These are phyloP conservation scores for Blastobotrys buckinghamii DNA, from an alignment of 1,139 yeast genomes.

Conservation along the genomic window DNA sequence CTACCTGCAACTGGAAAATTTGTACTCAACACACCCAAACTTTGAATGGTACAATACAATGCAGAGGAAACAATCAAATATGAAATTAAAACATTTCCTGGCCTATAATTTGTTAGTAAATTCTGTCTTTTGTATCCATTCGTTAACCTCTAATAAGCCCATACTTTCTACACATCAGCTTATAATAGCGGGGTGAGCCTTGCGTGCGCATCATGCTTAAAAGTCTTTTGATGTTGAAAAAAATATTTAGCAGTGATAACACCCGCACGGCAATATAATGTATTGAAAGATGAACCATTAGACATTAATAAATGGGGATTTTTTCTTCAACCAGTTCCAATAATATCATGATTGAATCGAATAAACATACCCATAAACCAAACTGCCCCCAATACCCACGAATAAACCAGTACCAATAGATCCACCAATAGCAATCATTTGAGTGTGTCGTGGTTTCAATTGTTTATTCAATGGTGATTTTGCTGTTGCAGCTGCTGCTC, in stretches of 20 bases:
- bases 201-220: too few species aligned
- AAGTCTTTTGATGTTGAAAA: too few species aligned
- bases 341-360: too few species aligned
- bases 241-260: too few species aligned
- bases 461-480: constrained; percentile 63
- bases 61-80: constrained; percentile 32
- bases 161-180: too few species aligned
- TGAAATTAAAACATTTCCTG: constrained; percentile 58
- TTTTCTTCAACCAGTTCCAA: too few species aligned
- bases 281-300: too few species aligned
- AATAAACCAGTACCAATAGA: constrained; percentile 74
- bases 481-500: constrained; percentile 34
- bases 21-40: constrained; percentile 57
- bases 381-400: constrained; percentile 58
- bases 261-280: too few species aligned
- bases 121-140: too few species aligned
- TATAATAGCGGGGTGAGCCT: too few species aligned
- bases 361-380: constrained; percentile 37
- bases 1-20: constrained; percentile 60
- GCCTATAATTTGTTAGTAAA: constrained; percentile 37
- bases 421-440: constrained; percentile 87
- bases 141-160: too few species aligned
- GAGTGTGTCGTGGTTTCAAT: constrained; percentile 58
- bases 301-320: too few species aligned
- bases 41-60: constrained; percentile 46